Evolutionary conservation across 441 rosid genomes (phyloP), one percentile per base, ranked within the genome.

Genomic region (Euphorbia celastroides): DNA sequence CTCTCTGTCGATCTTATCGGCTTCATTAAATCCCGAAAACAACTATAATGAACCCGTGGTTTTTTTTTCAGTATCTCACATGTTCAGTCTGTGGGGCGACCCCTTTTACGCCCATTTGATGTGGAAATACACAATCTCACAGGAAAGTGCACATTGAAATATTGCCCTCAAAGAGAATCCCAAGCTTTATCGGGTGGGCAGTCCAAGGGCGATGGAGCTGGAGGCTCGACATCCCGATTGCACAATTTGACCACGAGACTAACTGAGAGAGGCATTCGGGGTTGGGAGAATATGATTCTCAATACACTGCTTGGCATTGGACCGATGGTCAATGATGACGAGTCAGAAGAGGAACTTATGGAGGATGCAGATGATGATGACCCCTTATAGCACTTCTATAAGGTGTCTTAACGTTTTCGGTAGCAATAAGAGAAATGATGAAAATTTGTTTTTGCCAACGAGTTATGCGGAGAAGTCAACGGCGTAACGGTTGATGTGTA

Each of bases 31-130:
- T n/a, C n/a, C n/a, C n/a, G n/a, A n/a, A n/a, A n/a, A n/a, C n/a
- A n/a, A n/a, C n/a, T n/a, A n/a, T n/a, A n/a, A n/a, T n/a, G n/a
- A n/a, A n/a, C n/a, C n/a, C n/a, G 57, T 48, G 19, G 6, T 72
- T 30, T 13, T 8, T 23, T 56, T 27, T 14, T 14, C 85, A 89
- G 93, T 5, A 74, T 89, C 57, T 59, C 85, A 2, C 81, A 86
- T 70, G 88, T 89, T 26, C 81, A 78, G 72, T 86, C 74, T 66
- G 34, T 81, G 67, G 93, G 93, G 72, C 82, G 83, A 30, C 80
- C 83, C 0, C 70, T 89, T 16, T 71, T 70, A 26, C 79, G 67
- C 7, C 74, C 84, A 34, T 79, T 89, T 68, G 69, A 69, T 26
- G 70, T 81, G 46, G 78, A 73, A 66, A 62, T 81, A 5, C 7